Base-by-base conservation (phyloP, 441 rosid genomes). In the Cnidoscolus chayamansa region DNA sequence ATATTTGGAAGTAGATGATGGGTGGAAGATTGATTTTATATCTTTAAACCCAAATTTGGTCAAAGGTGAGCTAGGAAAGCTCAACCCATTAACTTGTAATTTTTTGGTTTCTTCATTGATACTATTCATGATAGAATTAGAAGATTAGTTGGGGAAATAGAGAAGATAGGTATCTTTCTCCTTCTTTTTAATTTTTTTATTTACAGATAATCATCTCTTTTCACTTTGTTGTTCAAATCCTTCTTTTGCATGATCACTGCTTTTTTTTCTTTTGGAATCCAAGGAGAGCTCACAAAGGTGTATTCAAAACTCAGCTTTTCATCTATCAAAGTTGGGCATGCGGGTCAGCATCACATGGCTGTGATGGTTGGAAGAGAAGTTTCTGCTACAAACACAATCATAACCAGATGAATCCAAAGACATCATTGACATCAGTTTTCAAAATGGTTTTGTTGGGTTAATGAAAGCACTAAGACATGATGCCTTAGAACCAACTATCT, bases 1-100 rank as follows among this genome's bases (percentile, higher is more conserved):
- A 80, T 82, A 81, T 65, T 77, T 53, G 51, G 31, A 60, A 68
- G 56, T 62, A 51, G 74, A 67, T 53, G 92, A 25, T 25, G 94
- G 84, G 89, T 88, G 77, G 48, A 84, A 84, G 94, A 89, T 81
- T 71, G 80, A 77, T 90, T 90, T 90, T 90, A 74, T 84, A 72
- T 84, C 90, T 85, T 83, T 79, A 79, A 80, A 81, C 84, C 88
- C 76, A 77, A 65, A 48, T 78, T 76, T 77, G 79, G 71, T 84
- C 84, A 82, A 56, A 64, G 45, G 56, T 71, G 67, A 61, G 84
- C 79, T 76, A 37, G 86, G 84, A 70, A 71, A 54, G 80, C 86
- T 83, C 80, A 65, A 74, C 85, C 85, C 76, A 63, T 79, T 78
- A 80, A 76, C 79, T 68, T 80, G 82, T 75, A 78, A 69, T 72